Base-by-base conservation (phyloP, 805 yeast genomes). In the Kluyveromyces aestuarii region DNA sequence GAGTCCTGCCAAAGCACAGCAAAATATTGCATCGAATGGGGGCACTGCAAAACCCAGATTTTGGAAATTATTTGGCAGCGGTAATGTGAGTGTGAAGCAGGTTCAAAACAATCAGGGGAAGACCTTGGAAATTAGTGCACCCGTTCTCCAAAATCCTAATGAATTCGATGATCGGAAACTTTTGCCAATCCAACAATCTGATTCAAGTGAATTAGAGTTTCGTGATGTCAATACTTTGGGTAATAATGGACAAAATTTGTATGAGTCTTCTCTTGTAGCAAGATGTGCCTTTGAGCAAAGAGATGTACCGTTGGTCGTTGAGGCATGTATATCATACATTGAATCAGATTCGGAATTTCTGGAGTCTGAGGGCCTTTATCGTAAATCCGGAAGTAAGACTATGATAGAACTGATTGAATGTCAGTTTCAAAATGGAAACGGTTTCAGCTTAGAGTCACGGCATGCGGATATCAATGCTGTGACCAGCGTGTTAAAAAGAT, bases 401-500 rank as follows among this genome's bases (percentile, higher is more conserved):
- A 79, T 58, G 42, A 60, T 65, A 40, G 68, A 64, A 48, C 57
- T 56, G 19, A 54, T 64, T 27, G 70, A 66, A 46, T 49, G 48
- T 11, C 52, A 48, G 27, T 52, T 66, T 27, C 49, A 54, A 6
- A 73, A 55, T 62, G 73, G 58, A 66, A 68, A 55, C n/a, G 52
- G 59, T 9, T 64, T 61, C n/a, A 56, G 70, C 44, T 66, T 66
- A 19, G 62, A 58, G 18, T 55, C 66, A 14, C 60, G 79, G 48
- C 62, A 65, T 41, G 80, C 81, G 46, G 99, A 93, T 69, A 80
- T 91, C 33, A 81, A 87, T 65, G 96, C 95, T 0, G 82, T 89
- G 2, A 82, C 96, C 0, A 81, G 89, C 37, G 86, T 93, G 10
- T 72, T 93, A 58, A 93, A 93, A 65, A 77, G 96, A 61, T 93